Percentiles rank a stretch among this genome's conserved stretches.
These are phyloP conservation scores for Cytospora schulzeri DNA, from an alignment of 2,329 filamentous ascomycete species.

Conservation along the genomic window DNA sequence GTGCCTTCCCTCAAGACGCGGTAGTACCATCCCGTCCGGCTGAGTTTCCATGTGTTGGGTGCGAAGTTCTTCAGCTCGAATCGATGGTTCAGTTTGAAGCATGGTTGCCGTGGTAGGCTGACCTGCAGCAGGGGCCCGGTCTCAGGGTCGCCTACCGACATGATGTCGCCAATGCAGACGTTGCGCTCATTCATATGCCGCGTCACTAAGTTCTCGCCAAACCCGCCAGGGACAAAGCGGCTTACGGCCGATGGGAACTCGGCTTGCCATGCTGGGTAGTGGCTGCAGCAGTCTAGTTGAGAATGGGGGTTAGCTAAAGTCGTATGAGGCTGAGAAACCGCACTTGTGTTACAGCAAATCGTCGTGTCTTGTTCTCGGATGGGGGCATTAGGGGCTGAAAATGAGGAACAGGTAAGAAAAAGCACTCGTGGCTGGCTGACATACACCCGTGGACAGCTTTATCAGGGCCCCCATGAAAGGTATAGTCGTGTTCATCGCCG, in stretches of 20 bases:
- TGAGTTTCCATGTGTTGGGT: constrained; percentile 55
- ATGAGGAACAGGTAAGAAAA: background rate
- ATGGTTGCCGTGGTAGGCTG: constrained; percentile 63
- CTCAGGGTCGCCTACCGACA: constrained; percentile 53
- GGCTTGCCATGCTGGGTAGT: constrained; percentile 58
- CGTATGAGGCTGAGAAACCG: constrained; percentile 7
- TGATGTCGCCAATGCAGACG: constrained; percentile 65
- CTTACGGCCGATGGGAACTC: constrained; percentile 55
- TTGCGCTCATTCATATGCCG: constrained; percentile 63
- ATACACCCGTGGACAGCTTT: constrained; percentile 64
- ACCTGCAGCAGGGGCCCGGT: constrained; percentile 52
- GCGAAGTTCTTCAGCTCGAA: constrained; percentile 66
- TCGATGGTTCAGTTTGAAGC: constrained; percentile 70
- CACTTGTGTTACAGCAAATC: background rate
- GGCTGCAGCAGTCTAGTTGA: constrained; percentile 56
- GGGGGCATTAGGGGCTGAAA: background rate
- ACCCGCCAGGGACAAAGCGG: constrained; percentile 59
- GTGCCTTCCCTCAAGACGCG: constrained; percentile 58
- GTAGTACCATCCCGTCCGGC: constrained; percentile 68
- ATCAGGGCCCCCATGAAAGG: constrained; percentile 63
- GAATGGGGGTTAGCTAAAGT: background rate
- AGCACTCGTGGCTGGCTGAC: constrained; percentile 28
- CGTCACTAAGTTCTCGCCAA: constrained; percentile 66
- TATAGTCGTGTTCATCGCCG: constrained; percentile 63
- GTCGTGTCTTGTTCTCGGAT: background rate